Evolutionary conservation across 305 asterid genomes (phyloP), one percentile per base, ranked within the genome.

Genomic region (Solanum hybrid): DNA sequence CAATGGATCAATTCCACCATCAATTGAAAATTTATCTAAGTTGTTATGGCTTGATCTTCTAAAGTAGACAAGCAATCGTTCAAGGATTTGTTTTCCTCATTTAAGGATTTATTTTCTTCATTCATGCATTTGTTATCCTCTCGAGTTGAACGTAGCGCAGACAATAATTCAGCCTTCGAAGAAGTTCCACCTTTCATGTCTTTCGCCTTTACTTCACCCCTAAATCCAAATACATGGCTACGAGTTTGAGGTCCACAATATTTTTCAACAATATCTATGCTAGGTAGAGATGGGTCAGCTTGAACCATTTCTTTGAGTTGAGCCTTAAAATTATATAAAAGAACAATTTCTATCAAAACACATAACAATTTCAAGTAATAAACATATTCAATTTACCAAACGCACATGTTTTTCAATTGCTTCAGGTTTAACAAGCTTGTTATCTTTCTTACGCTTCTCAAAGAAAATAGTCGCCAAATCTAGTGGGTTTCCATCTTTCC

Each of bases 31-130:
- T 81, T 92, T 97, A 80, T 84, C 92, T 19, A 92, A 60, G 45
- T 94, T 97, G 15, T 96, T 98, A 13, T 97, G 98, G 98, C 92
- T 95, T 85, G 98, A 97, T 90, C 64, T 45, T 45, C 64, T 45
- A 45, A 45, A 2, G 64, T 45, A 14, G 7, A 45, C 22, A 45
- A 45, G 7, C 7, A 17, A 45, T 45, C 64, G 19, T 45, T 45
- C 22, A 14, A 45, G 64, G 64, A 45, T 45, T 45, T 45, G 60
- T 14, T 45, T 45, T 45, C 64, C 22, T 45, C 22, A 45, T 45
- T 14, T 6, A 45, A 45, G 7, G 64, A 45, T 45, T 45, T 45
- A 45, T 45, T 45, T 45, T 45, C 19, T 45, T 45, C 22, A 45
- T 45, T 45, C 64, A 45, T 14, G 64, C 22, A 45, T 45, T 45